Base-by-base conservation (phyloP, 768 basidiomycete genomes). In the Pholiota conissans region DNA sequence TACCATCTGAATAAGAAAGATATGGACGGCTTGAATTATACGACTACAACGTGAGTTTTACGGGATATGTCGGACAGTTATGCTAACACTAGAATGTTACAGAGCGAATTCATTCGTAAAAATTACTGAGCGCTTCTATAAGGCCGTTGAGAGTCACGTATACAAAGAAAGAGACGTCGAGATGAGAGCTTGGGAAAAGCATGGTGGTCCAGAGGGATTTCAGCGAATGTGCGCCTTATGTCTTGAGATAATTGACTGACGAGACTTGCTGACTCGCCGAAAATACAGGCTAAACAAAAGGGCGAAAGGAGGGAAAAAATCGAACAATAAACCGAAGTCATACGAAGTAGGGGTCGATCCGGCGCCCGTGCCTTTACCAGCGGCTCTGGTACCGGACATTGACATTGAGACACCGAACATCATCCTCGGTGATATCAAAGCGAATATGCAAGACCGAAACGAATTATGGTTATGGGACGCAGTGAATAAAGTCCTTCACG, bases 81-180 rank as follows among this genome's bases (percentile, higher is more conserved):
- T n/a, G n/a, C n/a, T n/a, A n/a, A n/a, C n/a, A 14, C 8, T 18
- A 9, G 30, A 32, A 20, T 16, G 20, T 3, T 32, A 14, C 4
- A 20, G 1, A 10, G 20, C 32, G n/a, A 50, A 28, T 20, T 10
- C 14, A 10, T n/a, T n/a, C n/a, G n/a, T n/a, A n/a, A n/a, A 7
- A 8, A 30, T 50, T 32, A 13, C 16, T 8, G 13, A 52, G 51
- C 5, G 13, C 51, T 5, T 13, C 24, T 1, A 5, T 39, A 6
- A 28, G 3, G 24, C 34, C 51, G 1, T 39, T 26, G 35, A n/a
- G n/a, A n/a, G n/a, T n/a, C 26, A 39, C 13, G 10, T 52, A 16
- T 52, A 40, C 34, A 52, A 52, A 26, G 51, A 52, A 37, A 52
- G 35, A 27, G 24, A 52, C 13, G 51, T 52, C 9, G 51, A 52